A percentile compares a stretch with the other conserved stretches of the same genome.
These are phyloP conservation scores for Trichophyton simii DNA, from an alignment of 2,329 filamentous ascomycete genomes.

Conservation along the genomic window DNA sequence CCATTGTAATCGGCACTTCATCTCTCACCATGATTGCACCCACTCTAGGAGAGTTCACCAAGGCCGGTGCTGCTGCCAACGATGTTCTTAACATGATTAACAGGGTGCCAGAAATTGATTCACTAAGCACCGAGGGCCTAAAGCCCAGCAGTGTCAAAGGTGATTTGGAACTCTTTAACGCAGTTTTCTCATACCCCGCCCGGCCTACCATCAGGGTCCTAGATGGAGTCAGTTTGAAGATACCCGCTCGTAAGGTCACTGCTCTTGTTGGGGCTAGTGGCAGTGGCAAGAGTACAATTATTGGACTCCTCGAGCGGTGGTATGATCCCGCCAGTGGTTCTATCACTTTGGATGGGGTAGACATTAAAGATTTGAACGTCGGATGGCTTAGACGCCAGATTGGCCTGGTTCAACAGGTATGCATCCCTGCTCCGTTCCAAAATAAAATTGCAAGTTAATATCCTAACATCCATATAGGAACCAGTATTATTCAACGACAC, in stretches of 20 bases:
- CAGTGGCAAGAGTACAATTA: constrained; percentile 46
- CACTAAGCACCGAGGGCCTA: constrained; percentile 19
- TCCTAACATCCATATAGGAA: constrained; percentile 47
- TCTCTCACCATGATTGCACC: constrained; percentile 30
- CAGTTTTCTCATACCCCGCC: constrained; percentile 38
- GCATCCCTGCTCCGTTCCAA: neutral
- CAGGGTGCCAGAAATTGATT: constrained; percentile 28
- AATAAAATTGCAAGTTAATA: neutral
- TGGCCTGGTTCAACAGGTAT: constrained; percentile 38
- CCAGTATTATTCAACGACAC: constrained; percentile 70
- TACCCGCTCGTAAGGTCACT: constrained; percentile 40
- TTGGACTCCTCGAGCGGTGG: constrained; percentile 43
- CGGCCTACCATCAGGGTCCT: constrained; percentile 34
- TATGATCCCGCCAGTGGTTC: constrained; percentile 44
- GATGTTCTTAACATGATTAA: constrained; percentile 33
- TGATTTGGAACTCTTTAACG: constrained; percentile 29
- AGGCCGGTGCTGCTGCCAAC: constrained; percentile 29
- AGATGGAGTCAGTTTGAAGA: constrained; percentile 30
- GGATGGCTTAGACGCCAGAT: constrained; percentile 28
- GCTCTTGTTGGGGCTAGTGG: constrained; percentile 49
- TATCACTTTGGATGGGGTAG: constrained; percentile 38
- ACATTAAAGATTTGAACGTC: constrained; percentile 40
- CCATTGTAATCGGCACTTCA: constrained; percentile 27
- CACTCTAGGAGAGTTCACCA: constrained; percentile 31
- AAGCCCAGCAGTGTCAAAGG: constrained; percentile 19